Conservation (phyloP, 2,329 filamentous ascomycete species). For the Ceratocystis colombiana region DNA sequence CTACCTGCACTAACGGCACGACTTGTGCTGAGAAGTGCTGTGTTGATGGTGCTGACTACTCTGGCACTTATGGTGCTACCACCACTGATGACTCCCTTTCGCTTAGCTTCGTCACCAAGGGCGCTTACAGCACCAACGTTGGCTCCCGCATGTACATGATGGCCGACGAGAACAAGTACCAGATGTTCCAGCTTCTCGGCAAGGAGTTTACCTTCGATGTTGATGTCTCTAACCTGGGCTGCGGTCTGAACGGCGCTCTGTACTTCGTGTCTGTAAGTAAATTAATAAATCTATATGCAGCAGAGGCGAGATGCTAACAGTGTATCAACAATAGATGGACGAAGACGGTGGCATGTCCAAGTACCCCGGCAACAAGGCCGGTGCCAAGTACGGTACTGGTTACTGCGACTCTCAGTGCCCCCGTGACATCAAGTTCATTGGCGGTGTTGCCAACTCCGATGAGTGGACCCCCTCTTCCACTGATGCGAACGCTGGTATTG, state of each 20-base stretch:
- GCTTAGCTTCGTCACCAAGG: slow-evolving; percentile 44
- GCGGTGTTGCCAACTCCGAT: slow-evolving; percentile 37
- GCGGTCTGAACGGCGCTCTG: slow-evolving; percentile 56
- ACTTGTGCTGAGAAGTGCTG: slow-evolving; percentile 39
- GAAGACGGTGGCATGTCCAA: slow-evolving; percentile 41
- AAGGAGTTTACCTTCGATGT: slow-evolving; percentile 58
- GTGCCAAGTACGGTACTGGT: slow-evolving; percentile 47
- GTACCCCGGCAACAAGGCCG: slow-evolving; percentile 38
- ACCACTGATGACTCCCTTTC: slow-evolving; percentile 39
- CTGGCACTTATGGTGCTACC: slow-evolving; percentile 39
- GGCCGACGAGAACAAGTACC: slow-evolving; percentile 44
- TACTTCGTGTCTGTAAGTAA: slow-evolving; percentile 41
- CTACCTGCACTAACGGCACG: slow-evolving; percentile 35
- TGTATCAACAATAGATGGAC: slow-evolving; percentile 36
- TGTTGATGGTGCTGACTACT: slow-evolving; percentile 40
- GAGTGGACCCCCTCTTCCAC: slow-evolving; percentile 40
- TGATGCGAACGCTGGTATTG: slow-evolving; percentile 43
- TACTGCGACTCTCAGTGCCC: slow-evolving; percentile 44
- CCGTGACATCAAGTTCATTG: slow-evolving; percentile 42
- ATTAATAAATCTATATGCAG: not conserved
- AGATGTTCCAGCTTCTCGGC: slow-evolving; percentile 50
- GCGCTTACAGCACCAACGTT: slow-evolving; percentile 35
- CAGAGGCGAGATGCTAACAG: not conserved
- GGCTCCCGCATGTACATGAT: slow-evolving; percentile 50
- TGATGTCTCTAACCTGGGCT: slow-evolving; percentile 51